phyloP scores from a whole-genome alignment of 2,329 filamentous ascomycete genomes.

The Xylariaceae sp. region DNA sequence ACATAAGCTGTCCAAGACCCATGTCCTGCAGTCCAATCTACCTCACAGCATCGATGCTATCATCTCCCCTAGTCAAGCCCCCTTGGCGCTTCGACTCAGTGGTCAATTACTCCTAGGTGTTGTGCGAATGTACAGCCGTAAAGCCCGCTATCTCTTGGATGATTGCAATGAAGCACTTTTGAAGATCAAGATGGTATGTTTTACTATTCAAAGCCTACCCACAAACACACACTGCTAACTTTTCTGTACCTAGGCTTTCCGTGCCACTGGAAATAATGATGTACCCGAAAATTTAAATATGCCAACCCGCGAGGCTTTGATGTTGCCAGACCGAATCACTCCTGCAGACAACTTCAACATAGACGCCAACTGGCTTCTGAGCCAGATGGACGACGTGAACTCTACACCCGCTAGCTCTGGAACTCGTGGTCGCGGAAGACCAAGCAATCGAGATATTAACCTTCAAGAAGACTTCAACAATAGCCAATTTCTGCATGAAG shows the following conservation, averaged over 20 bases:
- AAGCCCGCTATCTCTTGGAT: slow-evolving; percentile 91
- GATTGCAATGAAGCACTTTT: slow-evolving; percentile 96
- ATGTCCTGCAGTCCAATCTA: slow-evolving; percentile 91
- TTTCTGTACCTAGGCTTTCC: slow-evolving; percentile 67
- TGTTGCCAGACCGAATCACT: slow-evolving; percentile 87
- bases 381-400: slow-evolving; percentile 64
- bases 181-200: slow-evolving; percentile 91
- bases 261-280: slow-evolving; percentile 91
- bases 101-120: slow-evolving; percentile 93
- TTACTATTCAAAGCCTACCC: background rate
- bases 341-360: slow-evolving; percentile 77
- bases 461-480: slow-evolving; percentile 65
- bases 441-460: slow-evolving; percentile 61
- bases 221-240: slow-evolving; percentile 31
- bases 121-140: slow-evolving; percentile 94
- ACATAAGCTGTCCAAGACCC: slow-evolving; percentile 96
- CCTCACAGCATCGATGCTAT: slow-evolving; percentile 94
- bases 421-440: slow-evolving; percentile 42
- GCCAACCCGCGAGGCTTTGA: slow-evolving; percentile 79
- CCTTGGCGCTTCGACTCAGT: slow-evolving; percentile 89
- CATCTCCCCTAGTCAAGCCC: slow-evolving; percentile 86
- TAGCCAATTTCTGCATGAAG: slow-evolving; percentile 77
- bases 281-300: slow-evolving; percentile 78
- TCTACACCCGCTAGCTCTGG: slow-evolving; percentile 53
- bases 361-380: slow-evolving; percentile 79